Conservation (phyloP, 106 monocot genomes). For the Gastrodia elata region DNA sequence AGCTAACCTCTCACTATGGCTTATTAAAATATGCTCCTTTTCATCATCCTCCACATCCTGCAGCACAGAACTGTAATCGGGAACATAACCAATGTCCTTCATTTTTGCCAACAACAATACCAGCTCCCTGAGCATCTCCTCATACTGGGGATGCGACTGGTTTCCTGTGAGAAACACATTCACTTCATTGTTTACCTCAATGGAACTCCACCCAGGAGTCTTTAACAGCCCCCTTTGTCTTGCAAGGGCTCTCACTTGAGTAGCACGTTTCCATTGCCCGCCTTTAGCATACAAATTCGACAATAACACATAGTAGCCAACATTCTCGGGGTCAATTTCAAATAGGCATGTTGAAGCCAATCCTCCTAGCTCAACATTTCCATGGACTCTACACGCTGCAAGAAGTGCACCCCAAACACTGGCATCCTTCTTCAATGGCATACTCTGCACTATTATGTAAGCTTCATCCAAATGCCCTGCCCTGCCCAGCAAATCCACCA, state of each 20-base stretch:
- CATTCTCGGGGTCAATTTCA: slow-evolving; percentile 60
- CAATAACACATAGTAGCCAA: slow-evolving; percentile 61
- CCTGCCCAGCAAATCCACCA: slow-evolving; percentile 53
- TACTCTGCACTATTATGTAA: slow-evolving; percentile 46
- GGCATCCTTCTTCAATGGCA: slow-evolving; percentile 57
- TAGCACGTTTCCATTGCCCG: slow-evolving; percentile 45
- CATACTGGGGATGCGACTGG: slow-evolving; percentile 42
- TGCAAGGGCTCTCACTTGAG: slow-evolving; percentile 40
- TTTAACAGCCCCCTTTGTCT: slow-evolving; percentile 35
- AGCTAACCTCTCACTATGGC: slow-evolving; percentile 73
- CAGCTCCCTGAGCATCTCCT: slow-evolving; percentile 51
- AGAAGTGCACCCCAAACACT: slow-evolving; percentile 79
- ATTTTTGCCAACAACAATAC: slow-evolving; percentile 35
- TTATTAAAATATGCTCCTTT: slow-evolving; percentile 57
- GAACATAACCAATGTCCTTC: slow-evolving; percentile 60
- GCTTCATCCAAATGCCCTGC: slow-evolving; percentile 54
- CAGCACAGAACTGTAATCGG: slow-evolving; percentile 66
- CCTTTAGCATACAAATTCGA: slow-evolving; percentile 68
- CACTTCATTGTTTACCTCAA: slow-evolving; percentile 42
- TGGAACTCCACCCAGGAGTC: slow-evolving; percentile 73
- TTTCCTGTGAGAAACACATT: slow-evolving; percentile 37
- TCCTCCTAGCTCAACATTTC: slow-evolving; percentile 52
- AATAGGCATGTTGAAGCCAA: slow-evolving; percentile 36
- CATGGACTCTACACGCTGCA: slow-evolving; percentile 49
- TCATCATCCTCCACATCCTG: slow-evolving; percentile 83